These are phyloP conservation scores for Hypomyces perniciosus DNA, from an alignment of 2,329 filamentous ascomycete species.

Conservation along the genomic window DNA sequence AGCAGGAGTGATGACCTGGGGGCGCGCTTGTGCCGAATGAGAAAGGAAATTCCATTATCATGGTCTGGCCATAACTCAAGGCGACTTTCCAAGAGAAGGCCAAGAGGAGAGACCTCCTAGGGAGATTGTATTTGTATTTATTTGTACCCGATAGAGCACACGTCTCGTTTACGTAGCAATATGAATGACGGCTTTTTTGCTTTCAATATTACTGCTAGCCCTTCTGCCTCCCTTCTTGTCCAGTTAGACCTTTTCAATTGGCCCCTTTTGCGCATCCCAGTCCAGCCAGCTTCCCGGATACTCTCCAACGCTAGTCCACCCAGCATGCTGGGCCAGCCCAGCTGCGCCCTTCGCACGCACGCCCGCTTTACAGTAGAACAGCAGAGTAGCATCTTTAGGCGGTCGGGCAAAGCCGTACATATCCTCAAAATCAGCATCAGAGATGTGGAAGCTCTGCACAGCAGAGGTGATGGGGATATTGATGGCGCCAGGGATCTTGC, in stretches of 20 bases:
- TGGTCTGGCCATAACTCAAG: neutral
- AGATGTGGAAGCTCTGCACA: slow-evolving; percentile 74
- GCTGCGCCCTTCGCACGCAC: slow-evolving; percentile 76
- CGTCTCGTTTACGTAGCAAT: slow-evolving; percentile 14
- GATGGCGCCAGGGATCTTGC: slow-evolving; percentile 72
- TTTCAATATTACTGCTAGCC: neutral
- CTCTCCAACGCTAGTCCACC: slow-evolving; percentile 66
- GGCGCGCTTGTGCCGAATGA: neutral
- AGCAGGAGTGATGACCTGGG: slow-evolving; percentile 3
- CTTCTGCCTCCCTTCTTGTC: neutral
- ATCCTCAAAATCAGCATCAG: slow-evolving; percentile 73
- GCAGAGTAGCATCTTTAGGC: slow-evolving; percentile 47
- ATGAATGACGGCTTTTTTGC: slow-evolving; percentile 1
- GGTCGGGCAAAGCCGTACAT: slow-evolving; percentile 72
- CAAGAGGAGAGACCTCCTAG: neutral
- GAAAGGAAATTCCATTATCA: neutral
- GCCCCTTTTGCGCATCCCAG: slow-evolving; percentile 70
- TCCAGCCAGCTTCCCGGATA: slow-evolving; percentile 76
- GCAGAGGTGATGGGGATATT: slow-evolving; percentile 75
- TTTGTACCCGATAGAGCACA: slow-evolving; percentile 18
- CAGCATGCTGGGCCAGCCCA: slow-evolving; percentile 66
- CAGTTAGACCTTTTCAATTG: slow-evolving; percentile 29
- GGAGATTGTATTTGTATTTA: slow-evolving; percentile 10
- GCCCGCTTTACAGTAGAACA: slow-evolving; percentile 93
- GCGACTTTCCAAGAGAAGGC: neutral